Evolutionary conservation across 2,329 filamentous ascomycete genomes (phyloP).

Genomic region (Pestalotiopsis sp.): DNA sequence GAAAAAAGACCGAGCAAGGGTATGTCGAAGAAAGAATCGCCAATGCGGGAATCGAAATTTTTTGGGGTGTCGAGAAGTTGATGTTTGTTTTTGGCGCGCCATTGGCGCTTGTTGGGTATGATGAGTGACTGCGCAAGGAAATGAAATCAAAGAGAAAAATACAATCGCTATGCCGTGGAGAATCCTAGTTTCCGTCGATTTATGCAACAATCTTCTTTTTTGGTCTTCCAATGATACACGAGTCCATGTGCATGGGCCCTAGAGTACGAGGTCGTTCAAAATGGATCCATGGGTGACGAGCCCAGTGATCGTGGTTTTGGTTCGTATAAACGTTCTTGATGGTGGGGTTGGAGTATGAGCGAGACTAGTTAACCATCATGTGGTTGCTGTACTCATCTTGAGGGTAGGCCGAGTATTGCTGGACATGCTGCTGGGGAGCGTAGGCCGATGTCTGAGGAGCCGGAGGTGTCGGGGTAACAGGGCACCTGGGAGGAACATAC

Average conservation of each 20-base stretch:
- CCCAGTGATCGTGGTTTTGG: neutral
- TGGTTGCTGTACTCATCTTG: constrained; percentile 39
- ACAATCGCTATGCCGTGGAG: constrained; percentile 49
- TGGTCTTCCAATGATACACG: constrained; percentile 41
- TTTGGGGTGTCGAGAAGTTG: constrained; percentile 26
- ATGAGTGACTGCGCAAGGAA: constrained; percentile 29
- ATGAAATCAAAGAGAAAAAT: constrained; percentile 32
- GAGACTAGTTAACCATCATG: constrained; percentile 14
- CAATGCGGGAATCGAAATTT: constrained; percentile 27
- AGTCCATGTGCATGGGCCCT: constrained; percentile 27
- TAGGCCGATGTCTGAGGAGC: constrained; percentile 38
- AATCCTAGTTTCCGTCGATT: constrained; percentile 41
- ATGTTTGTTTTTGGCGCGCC: constrained; percentile 25
- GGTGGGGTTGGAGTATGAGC: neutral
- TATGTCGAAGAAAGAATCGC: constrained; percentile 1
- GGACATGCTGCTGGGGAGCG: constrained; percentile 33
- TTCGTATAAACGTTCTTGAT: neutral
- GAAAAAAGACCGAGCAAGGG: neutral
- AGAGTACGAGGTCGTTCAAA: constrained; percentile 14
- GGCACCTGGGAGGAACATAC: constrained; percentile 57
- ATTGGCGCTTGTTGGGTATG: constrained; percentile 33
- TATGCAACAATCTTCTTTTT: constrained; percentile 44
- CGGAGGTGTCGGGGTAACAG: constrained; percentile 63
- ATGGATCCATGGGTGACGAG: neutral
- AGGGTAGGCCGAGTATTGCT: constrained; percentile 47